Percentiles rank a stretch among this genome's conserved stretches.
These are phyloP conservation scores for Stenogyne calaminthoides DNA, from an alignment of 305 asterid genomes.

Conservation along the genomic window DNA sequence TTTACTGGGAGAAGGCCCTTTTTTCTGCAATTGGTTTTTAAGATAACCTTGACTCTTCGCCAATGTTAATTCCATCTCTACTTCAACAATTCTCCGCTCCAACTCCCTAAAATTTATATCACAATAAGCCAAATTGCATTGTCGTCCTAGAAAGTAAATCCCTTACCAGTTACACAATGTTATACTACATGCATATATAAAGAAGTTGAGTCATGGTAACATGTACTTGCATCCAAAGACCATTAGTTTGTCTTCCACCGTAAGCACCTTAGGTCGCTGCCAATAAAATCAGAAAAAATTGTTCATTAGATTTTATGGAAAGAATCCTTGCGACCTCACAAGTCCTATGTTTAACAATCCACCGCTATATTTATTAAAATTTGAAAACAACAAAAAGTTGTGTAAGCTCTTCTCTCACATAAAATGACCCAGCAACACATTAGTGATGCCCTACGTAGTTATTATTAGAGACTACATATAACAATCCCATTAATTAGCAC, in stretches of 20 bases:
- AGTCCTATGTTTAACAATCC: background rate
- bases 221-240: slow-evolving; percentile 90
- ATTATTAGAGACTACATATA: background rate
- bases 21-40: slow-evolving; percentile 62
- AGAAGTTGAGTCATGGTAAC: slow-evolving; percentile 28
- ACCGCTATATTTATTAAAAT: background rate
- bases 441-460: background rate
- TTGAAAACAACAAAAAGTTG: background rate
- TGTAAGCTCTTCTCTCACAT: background rate
- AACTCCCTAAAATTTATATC: slow-evolving; percentile 45
- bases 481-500: slow-evolving; percentile 9
- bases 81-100: slow-evolving; percentile 82
- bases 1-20: slow-evolving; percentile 50
- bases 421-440: background rate
- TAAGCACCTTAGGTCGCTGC: slow-evolving; percentile 78
- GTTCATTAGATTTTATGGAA: slow-evolving; percentile 6
- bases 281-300: slow-evolving; percentile 26
- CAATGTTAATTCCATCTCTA: slow-evolving; percentile 90
- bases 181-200: slow-evolving; percentile 8
- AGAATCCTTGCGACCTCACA: background rate
- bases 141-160: background rate
- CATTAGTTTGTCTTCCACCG: slow-evolving; percentile 88
- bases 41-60: slow-evolving; percentile 98
- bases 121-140: slow-evolving; percentile 7
- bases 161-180: slow-evolving; percentile 4